Base-by-base conservation (phyloP, 2,329 filamentous ascomycete genomes). In the Fusarium nematophilum region DNA sequence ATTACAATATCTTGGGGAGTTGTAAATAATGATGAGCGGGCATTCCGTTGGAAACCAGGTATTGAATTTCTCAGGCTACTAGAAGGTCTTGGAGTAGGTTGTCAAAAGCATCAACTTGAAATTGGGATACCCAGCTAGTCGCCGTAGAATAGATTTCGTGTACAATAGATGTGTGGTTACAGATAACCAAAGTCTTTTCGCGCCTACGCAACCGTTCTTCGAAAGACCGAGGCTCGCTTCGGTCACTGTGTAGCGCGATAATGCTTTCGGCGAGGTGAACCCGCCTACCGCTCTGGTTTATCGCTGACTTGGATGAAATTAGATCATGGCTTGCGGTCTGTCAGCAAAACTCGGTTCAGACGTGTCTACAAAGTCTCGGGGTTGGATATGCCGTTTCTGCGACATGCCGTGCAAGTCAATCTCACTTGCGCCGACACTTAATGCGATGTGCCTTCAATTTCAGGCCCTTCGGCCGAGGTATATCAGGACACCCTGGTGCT, bases 1-100 rank as follows among this genome's bases (percentile, higher is more conserved):
- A n/a, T 34, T 15, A 9, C 21, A n/a, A 13, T 17, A 14, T 27
- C 15, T 27, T 31, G n/a, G n/a, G n/a, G n/a, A n/a, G 15, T 23
- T 62, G 25, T 46, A 11, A 18, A 43, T 46, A 48, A 17, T 56
- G 17, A 33, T 27, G 38, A 33, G 36, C 34, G 15, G 15, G 36
- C 44, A 2, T 31, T 36, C 14, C 38, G 26, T 27, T 17, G n/a
- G 30, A 11, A 30, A 49, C 42, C 33, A 39, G 46, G 30, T 34
- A 31, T n/a, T 15, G 18, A 45, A 14, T 43, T n/a, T 23, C 38
- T 37, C 10, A 21, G 25, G 25, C 11, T 6, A 30, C 26, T 64
- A 43, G 46, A 39, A 25, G 26, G 36, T 14, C 15, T 29, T 21
- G 34, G 50, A 38, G 39, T 57, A 44, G 26, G 38, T 15, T 30